phyloP scores from a whole-genome alignment of 2,329 filamentous ascomycete genomes.

The Colletotrichum truncatum region DNA sequence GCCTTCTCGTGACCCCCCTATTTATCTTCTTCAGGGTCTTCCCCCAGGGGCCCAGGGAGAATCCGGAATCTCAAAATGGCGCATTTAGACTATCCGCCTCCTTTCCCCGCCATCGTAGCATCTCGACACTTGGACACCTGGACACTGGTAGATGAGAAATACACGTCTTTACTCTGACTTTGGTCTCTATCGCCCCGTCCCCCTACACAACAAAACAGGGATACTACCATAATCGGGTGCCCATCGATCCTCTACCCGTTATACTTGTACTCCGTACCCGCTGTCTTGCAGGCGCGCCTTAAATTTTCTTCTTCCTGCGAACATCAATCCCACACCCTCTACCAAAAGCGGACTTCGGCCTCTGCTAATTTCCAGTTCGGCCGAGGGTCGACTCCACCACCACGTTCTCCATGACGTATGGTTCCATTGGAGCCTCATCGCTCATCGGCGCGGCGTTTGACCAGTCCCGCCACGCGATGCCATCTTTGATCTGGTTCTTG shows the following conservation, averaged over 20 bases:
- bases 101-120: constrained; percentile 3
- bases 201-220: background rate
- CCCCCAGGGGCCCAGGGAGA: constrained; percentile 4
- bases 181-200: background rate
- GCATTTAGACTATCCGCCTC: background rate
- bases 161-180: constrained; percentile 1
- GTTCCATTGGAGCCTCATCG: constrained; percentile 15
- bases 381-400: constrained; percentile 21
- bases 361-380: constrained; percentile 18
- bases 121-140: background rate
- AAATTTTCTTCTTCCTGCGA: background rate
- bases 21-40: background rate
- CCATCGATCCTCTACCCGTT: background rate
- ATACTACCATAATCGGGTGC: constrained; percentile 1
- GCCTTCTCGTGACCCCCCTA: constrained; percentile 18
- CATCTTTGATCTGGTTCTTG: background rate
- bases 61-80: constrained; percentile 23
- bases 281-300: background rate
- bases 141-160: background rate
- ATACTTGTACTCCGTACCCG: too few species aligned
- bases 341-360: constrained; percentile 25
- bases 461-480: constrained; percentile 10
- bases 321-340: background rate
- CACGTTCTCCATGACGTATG: constrained; percentile 18
- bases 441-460: constrained; percentile 12